Conservation (phyloP, 129 eudicot species). For the sunflower (Helianthus annuus) region HanXRQr2.0-SUNRISE NC_035449.2:1414081-1414580, state of each 20-base stretch:
- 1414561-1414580: constrained; percentile 97
- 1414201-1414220: constrained; percentile 69
- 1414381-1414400: constrained; percentile 90
- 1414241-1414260: constrained; percentile 43
- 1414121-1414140: constrained; percentile 20
- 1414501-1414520: constrained; percentile 97
- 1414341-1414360: constrained; percentile 98
- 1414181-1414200: constrained; percentile 60
- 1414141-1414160: constrained; percentile 44
- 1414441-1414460: neutral
- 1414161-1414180: constrained; percentile 96
- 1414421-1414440: neutral
- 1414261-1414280: neutral
- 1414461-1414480: neutral
- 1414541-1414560: constrained; percentile 89
- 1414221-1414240: constrained; percentile 91
- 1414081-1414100: constrained; percentile 29
- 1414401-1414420: constrained; percentile 52
- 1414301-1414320: neutral
- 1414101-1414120: constrained; percentile 3
- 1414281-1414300: neutral
- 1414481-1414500: constrained; percentile 32
- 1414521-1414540: constrained; percentile 68
- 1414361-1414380: constrained; percentile 94
- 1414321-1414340: constrained; percentile 97